These are phyloP conservation scores for Chenopodium berlandieri DNA, from an alignment of 148 eudicot genomes.

Conservation along the genomic window DNA sequence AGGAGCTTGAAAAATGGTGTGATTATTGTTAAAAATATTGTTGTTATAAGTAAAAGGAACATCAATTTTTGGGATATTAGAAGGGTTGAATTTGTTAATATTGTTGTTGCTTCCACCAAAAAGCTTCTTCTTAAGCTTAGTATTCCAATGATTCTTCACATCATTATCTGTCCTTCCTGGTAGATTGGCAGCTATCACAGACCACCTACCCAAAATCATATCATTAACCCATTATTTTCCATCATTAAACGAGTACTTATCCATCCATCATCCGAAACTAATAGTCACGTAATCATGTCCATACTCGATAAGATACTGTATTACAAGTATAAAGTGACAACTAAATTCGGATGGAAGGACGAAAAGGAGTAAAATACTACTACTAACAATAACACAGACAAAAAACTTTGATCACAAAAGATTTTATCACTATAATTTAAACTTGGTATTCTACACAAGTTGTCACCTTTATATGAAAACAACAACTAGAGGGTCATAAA, in stretches of 20 bases:
- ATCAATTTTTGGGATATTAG: constrained; percentile 17
- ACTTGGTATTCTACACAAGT: background rate
- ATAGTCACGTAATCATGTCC: background rate
- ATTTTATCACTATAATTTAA: background rate
- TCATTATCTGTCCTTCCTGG: constrained; percentile 81
- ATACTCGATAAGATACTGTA: too few relatives aligned
- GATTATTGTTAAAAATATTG: background rate
- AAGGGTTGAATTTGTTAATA: constrained; percentile 19
- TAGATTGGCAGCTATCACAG: constrained; percentile 66
- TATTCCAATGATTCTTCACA: constrained; percentile 82
- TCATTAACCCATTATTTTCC: constrained; percentile 15
- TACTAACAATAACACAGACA: background rate
- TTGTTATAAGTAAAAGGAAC: constrained; percentile 20
- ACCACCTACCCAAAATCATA: constrained; percentile 45
- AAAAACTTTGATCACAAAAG: constrained; percentile 1
- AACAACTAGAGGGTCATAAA: background rate
- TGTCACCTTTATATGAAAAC: background rate
- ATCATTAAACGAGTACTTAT: background rate
- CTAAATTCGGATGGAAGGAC: background rate
- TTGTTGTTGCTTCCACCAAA: constrained; percentile 15
- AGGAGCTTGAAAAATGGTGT: constrained; percentile 11
- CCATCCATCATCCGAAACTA: background rate
- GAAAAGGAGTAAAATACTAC: background rate
- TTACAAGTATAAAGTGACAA: background rate
- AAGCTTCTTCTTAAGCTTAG: constrained; percentile 68